phyloP scores from a whole-genome alignment of 192 early-diverging fungal genomes.

The Chytriomyces hyalinus region DNA sequence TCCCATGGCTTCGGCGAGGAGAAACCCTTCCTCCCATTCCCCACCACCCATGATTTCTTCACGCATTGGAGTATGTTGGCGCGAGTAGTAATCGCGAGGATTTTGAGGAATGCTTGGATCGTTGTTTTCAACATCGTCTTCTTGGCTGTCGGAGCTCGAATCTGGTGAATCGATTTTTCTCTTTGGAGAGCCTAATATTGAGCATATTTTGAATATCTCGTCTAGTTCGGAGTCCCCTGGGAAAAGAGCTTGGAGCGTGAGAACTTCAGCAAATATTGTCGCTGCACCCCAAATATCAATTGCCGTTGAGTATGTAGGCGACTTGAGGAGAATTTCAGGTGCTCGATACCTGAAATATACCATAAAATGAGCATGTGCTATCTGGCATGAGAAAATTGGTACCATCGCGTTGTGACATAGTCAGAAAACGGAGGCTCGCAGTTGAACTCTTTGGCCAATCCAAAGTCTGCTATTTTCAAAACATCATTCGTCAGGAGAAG shows the following conservation, averaged over 20 bases:
- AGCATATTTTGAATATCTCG: conserved; percentile 77
- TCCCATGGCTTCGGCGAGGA: conserved; percentile 37
- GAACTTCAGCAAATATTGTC: conserved; percentile 77
- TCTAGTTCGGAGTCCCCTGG: conserved; percentile 84
- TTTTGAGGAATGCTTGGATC: background rate
- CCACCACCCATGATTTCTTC: conserved; percentile 33
- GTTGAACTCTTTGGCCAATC: conserved; percentile 78
- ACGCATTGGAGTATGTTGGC: background rate
- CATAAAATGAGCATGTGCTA: background rate
- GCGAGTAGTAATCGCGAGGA: conserved; percentile 9
- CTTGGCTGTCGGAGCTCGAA: background rate
- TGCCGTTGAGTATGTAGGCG: conserved; percentile 71
- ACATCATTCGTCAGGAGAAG: conserved; percentile 68
- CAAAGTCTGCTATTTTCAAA: conserved; percentile 85
- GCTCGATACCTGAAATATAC: conserved; percentile 71
- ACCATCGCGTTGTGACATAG: conserved; percentile 91
- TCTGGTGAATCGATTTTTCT: background rate
- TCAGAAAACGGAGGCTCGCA: conserved; percentile 72
- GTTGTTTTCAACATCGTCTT: conserved; percentile 4
- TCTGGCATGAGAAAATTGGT: conserved; percentile 39
- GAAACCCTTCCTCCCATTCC: conserved; percentile 33
- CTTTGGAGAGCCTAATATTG: conserved; percentile 70
- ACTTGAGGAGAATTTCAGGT: conserved; percentile 80
- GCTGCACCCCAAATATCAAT: conserved; percentile 89
- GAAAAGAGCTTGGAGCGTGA: conserved; percentile 75